Evolutionary conservation across 1,284 basidiomycete species (phyloP), one percentile per base, ranked within the genome.

Genomic region (Schizophyllum commune): DNA sequence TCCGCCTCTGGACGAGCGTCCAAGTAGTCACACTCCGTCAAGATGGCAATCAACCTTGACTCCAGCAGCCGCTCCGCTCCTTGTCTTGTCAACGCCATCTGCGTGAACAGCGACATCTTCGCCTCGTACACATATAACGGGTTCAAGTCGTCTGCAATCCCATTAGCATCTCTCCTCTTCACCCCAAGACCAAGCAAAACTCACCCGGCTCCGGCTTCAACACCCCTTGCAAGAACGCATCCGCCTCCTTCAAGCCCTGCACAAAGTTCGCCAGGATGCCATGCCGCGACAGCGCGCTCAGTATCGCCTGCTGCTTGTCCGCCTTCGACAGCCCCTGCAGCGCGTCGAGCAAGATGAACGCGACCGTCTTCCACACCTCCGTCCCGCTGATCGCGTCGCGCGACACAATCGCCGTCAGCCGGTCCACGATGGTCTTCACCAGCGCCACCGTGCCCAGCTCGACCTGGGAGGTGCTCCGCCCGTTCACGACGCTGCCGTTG

Each of bases 311-410:
- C 20, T 83, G 83, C 69, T 83, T 86, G 67, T 92, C 88, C 61
- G 77, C 71, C 13, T 81, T 82, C 27, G 84, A 88, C 1, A 92
- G 71, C 64, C 89, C 77, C 60, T 88, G 80, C 9, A 96, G 77
- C 11, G 89, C 83, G 71, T 95, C 91, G 58, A 96, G 78, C 5
- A 93, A 78, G 75, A 93, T 91, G 70, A 95, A 96, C 19, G 92
- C 90, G 32, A 96, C 87, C 19, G 96, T 96, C 76, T 95, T 93
- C 95, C 96, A 98, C 0, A 98, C 92, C 71, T 98, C 95, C 32
- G 90, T 86, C 9, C 94, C 95, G 67, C 98, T 95, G 62, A 96
- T 90, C 0, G 94, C 95, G 70, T 99, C 96, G 19, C 93, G 83
- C 47, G 92, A 88, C 32, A 98, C 79, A n/a, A 87, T 79, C 0